A percentile compares a stretch with the other conserved stretches of the same genome.
Conservation (phyloP, 148 eudicot genomes). For the Bassia scoparia region DNA sequence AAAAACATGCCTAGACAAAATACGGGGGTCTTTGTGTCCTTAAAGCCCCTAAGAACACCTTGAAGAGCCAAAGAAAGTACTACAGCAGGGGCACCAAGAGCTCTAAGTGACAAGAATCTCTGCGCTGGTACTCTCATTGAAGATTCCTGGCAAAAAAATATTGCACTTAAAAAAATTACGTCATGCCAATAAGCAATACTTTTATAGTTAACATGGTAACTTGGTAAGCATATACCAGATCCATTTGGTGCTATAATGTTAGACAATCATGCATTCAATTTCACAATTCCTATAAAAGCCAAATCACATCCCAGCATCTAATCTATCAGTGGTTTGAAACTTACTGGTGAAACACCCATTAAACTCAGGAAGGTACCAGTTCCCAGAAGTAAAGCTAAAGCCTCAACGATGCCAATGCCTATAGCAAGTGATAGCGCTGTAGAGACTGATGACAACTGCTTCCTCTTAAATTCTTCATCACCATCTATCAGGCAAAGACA, state of each 20-base stretch:
- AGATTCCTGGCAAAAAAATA: slow-evolving; percentile 55
- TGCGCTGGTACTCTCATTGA: slow-evolving; percentile 75
- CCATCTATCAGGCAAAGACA: slow-evolving; percentile 22
- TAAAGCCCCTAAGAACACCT: slow-evolving; percentile 92
- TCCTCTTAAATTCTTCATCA: slow-evolving; percentile 33
- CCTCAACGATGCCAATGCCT: slow-evolving; percentile 84
- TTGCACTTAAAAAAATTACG: neutral
- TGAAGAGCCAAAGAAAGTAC: slow-evolving; percentile 93
- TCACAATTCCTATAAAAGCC: neutral
- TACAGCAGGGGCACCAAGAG: slow-evolving; percentile 96
- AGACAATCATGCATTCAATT: neutral
- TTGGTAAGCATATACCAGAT: neutral
- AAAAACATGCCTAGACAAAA: slow-evolving; percentile 68
- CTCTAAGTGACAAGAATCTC: slow-evolving; percentile 69
- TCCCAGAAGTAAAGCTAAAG: slow-evolving; percentile 68
- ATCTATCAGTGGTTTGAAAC: slow-evolving; percentile 16
- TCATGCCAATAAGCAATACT: neutral
- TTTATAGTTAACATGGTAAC: too few relatives aligned
- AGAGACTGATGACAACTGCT: slow-evolving; percentile 87
- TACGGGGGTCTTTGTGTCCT: slow-evolving; percentile 96
- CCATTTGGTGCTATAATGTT: too few relatives aligned
- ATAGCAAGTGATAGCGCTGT: slow-evolving; percentile 74
- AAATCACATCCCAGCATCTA: neutral
- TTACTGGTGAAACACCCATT: slow-evolving; percentile 80
- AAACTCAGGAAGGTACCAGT: slow-evolving; percentile 71